phyloP scores from a whole-genome alignment of 2,329 filamentous ascomycete species.

The Pseudogymnoascus sp. region DNA sequence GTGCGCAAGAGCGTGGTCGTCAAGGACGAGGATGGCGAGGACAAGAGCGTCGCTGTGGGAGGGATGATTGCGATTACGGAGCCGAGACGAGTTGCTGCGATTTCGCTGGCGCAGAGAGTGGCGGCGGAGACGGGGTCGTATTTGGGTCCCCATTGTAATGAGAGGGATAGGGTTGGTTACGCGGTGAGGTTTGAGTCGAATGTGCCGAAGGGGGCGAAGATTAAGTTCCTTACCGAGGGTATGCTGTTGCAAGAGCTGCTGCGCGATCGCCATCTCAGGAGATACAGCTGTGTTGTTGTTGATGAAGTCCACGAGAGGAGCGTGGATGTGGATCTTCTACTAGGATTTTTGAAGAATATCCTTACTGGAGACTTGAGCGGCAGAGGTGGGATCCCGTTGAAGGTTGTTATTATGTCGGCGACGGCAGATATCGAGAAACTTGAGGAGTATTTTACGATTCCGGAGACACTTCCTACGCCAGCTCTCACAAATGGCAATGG shows the following conservation, averaged over 20 bases:
- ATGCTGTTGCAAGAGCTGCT: conserved; percentile 93
- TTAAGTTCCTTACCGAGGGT: conserved; percentile 94
- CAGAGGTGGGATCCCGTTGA: conserved; percentile 66
- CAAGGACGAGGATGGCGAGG: conserved; percentile 24
- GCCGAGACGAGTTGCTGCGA: conserved; percentile 86
- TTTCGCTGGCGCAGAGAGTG: conserved; percentile 80
- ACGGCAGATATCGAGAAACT: conserved; percentile 82
- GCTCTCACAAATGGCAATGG: background rate
- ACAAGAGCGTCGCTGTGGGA: conserved; percentile 48
- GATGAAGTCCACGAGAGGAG: conserved; percentile 97
- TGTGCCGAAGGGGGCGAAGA: conserved; percentile 68
- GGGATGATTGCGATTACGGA: conserved; percentile 91
- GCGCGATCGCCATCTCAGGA: conserved; percentile 68
- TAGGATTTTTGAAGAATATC: conserved; percentile 80
- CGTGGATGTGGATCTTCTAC: conserved; percentile 82
- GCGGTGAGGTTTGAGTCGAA: conserved; percentile 90
- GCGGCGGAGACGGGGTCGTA: conserved; percentile 70
- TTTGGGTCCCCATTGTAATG: conserved; percentile 45
- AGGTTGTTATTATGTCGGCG: conserved; percentile 93
- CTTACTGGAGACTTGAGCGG: conserved; percentile 53
- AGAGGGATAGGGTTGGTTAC: conserved; percentile 66
- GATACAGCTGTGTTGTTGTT: conserved; percentile 85
- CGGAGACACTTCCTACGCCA: background rate
- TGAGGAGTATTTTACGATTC: conserved; percentile 58
- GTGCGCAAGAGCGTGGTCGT: conserved; percentile 47